These are phyloP conservation scores for Trichoderma sp. DNA, from an alignment of 2,329 filamentous ascomycete genomes.

Conservation along the genomic window DNA sequence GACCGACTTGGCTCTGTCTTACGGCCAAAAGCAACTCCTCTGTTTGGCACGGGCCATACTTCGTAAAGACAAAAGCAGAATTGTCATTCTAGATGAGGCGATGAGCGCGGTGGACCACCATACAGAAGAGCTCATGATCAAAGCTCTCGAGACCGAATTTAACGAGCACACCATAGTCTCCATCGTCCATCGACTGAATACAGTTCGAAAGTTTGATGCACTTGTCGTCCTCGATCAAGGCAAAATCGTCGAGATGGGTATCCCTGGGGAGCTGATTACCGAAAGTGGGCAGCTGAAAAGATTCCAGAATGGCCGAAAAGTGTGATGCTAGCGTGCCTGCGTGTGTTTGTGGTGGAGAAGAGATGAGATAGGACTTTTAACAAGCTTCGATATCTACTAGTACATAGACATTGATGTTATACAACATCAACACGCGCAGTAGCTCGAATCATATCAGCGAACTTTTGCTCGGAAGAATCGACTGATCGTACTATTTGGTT, in stretches of 20 bases:
- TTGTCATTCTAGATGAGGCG: conserved; percentile 41
- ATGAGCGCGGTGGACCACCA: conserved; percentile 24
- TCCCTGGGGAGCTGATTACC: background rate
- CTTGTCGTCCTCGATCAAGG: conserved; percentile 7
- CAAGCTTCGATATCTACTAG: background rate
- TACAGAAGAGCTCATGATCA: conserved; percentile 20
- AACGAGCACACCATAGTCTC: conserved; percentile 27
- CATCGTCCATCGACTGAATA: conserved; percentile 29
- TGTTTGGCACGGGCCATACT: conserved; percentile 31
- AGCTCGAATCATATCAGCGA: background rate
- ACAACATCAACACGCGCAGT: background rate
- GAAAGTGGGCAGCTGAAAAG: conserved; percentile 1
- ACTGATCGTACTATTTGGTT: background rate
- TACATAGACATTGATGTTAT: background rate
- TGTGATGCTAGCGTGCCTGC: background rate
- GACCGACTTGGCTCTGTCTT: conserved; percentile 22
- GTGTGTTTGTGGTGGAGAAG: background rate
- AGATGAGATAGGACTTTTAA: background rate
- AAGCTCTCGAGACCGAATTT: conserved; percentile 26
- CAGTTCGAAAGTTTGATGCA: conserved; percentile 2
- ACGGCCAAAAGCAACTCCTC: conserved; percentile 27
- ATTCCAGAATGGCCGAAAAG: background rate
- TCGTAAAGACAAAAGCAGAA: conserved; percentile 24
- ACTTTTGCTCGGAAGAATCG: background rate
- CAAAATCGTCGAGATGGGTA: background rate